Evolutionary conservation across 2,329 filamentous ascomycete species (phyloP).

Genomic region (Emergomyces orientalis): DNA sequence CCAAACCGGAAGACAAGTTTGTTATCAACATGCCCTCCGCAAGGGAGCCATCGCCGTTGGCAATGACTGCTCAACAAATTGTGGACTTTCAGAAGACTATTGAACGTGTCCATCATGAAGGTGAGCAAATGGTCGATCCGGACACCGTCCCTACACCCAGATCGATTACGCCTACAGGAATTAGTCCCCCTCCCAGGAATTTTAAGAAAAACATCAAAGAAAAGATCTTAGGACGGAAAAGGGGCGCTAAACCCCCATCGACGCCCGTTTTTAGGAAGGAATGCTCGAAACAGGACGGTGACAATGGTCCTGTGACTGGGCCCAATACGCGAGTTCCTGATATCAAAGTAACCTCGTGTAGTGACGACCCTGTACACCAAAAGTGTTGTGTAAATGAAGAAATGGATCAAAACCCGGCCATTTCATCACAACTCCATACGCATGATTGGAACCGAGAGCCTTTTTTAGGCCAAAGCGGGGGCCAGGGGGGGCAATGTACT

Average conservation of each 20-base stretch:
- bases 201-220: slow-evolving; percentile 10
- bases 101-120: slow-evolving; percentile 24
- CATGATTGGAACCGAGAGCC: slow-evolving; percentile 7
- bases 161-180: slow-evolving; percentile 23
- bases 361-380: not conserved
- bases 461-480: slow-evolving; percentile 22
- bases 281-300: not conserved
- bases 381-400: slow-evolving; percentile 11
- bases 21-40: slow-evolving; percentile 38
- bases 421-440: slow-evolving; percentile 24
- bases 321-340: not conserved
- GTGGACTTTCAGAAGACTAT: slow-evolving; percentile 32
- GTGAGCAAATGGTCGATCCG: slow-evolving; percentile 25
- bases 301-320: not conserved
- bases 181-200: slow-evolving; percentile 22
- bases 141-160: slow-evolving; percentile 27
- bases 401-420: slow-evolving; percentile 24
- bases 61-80: slow-evolving; percentile 33
- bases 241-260: slow-evolving; percentile 9
- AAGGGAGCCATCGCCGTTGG: slow-evolving; percentile 33
- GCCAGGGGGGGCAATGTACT: not conserved
- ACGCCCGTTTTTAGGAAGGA: not conserved
- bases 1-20: slow-evolving; percentile 34
- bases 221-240: not conserved
- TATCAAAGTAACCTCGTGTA: not conserved